Percentiles rank a stretch among this genome's conserved stretches.
These are phyloP conservation scores for Nicotiana otophora DNA, from an alignment of 257 asterid species.

Conservation along the genomic window DNA sequence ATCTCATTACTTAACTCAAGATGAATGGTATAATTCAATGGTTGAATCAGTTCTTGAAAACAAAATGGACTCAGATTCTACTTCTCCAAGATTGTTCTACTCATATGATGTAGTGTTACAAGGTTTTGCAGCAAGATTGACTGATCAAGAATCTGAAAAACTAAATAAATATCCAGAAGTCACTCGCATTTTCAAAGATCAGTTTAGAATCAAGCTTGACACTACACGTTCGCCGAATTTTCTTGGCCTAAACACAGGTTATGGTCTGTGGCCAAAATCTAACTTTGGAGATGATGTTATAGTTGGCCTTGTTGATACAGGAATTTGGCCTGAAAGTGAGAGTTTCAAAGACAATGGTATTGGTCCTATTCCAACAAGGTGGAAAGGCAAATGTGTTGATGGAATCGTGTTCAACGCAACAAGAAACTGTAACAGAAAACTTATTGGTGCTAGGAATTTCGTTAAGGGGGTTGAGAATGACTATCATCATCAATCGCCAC, in stretches of 20 bases:
- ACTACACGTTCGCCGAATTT: conserved; percentile 9
- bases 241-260: conserved; percentile 12
- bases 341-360: conserved; percentile 12
- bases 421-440: conserved; percentile 10
- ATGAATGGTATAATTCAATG: conserved; percentile 11
- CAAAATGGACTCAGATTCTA: not conserved
- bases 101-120: conserved; percentile 3
- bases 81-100: conserved; percentile 4
- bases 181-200: not conserved
- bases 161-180: not conserved
- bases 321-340: conserved; percentile 22
- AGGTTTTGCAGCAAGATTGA: conserved; percentile 17
- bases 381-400: conserved; percentile 13
- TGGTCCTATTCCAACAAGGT: conserved; percentile 10
- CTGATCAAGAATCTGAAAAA: conserved; percentile 10
- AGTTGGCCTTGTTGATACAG: conserved; percentile 17
- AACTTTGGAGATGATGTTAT: conserved; percentile 10
- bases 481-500: not conserved
- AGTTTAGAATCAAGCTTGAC: not conserved
- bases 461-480: not conserved
- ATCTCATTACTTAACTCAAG: conserved; percentile 2
- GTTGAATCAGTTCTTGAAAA: not conserved
- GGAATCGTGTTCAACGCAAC: conserved; percentile 5
- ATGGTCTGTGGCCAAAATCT: conserved; percentile 16
- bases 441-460: conserved; percentile 15